A percentile compares a stretch with the other conserved stretches of the same genome.
phyloP scores from a whole-genome alignment of 2,329 filamentous ascomycete genomes.

The Leptographium galeiforme region DNA sequence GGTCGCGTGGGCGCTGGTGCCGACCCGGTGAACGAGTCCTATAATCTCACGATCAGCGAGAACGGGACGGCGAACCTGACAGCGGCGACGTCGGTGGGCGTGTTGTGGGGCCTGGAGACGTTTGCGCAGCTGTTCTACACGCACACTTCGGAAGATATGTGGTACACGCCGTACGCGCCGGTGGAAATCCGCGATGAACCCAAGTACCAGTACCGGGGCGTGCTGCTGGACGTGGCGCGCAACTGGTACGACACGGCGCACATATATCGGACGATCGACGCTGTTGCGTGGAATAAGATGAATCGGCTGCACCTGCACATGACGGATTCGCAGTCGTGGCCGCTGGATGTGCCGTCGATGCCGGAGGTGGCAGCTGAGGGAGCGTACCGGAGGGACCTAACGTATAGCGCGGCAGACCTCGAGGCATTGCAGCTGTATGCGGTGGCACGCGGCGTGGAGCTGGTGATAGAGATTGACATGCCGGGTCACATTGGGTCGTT shows the following conservation, averaged over 20 bases:
- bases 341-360: slow-evolving; percentile 63
- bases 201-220: slow-evolving; percentile 61
- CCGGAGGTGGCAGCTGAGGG: slow-evolving; percentile 60
- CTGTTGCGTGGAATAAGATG: slow-evolving; percentile 65
- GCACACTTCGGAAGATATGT: slow-evolving; percentile 41
- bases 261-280: slow-evolving; percentile 65
- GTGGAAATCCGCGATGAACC: slow-evolving; percentile 61
- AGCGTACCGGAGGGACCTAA: slow-evolving; percentile 53
- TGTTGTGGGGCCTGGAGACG: slow-evolving; percentile 60
- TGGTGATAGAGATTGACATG: slow-evolving; percentile 68
- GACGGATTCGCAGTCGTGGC: slow-evolving; percentile 78
- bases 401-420: slow-evolving; percentile 55
- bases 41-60: slow-evolving; percentile 47
- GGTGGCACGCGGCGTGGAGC: slow-evolving; percentile 51
- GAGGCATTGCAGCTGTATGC: slow-evolving; percentile 57
- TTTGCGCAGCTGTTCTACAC: slow-evolving; percentile 70
- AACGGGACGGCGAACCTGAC: slow-evolving; percentile 48
- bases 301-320: slow-evolving; percentile 71
- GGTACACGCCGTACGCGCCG: slow-evolving; percentile 61
- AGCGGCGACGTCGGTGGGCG: slow-evolving; percentile 53
- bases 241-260: slow-evolving; percentile 55
- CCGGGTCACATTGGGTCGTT: slow-evolving; percentile 66
- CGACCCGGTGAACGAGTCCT: slow-evolving; percentile 62
- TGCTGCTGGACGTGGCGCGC: slow-evolving; percentile 67
- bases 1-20: slow-evolving; percentile 42